Conservation (phyloP, 2,329 filamentous ascomycete species). For the Xylariaceae sp. region DNA sequence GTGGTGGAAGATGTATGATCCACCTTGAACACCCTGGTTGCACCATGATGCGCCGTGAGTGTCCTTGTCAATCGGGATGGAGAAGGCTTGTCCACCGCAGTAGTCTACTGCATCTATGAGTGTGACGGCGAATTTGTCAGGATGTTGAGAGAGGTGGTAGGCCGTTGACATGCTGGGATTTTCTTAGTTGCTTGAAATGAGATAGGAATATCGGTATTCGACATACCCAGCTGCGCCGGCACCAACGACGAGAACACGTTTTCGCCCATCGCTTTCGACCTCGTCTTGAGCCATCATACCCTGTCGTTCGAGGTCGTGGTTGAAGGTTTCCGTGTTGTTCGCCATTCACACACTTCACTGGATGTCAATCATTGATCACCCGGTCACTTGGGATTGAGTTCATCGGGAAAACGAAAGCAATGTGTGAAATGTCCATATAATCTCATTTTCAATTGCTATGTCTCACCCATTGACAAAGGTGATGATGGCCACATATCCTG, state of each 20-base stretch:
- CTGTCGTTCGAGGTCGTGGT: slow-evolving; percentile 22
- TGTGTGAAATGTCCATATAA: not conserved
- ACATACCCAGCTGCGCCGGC: slow-evolving; percentile 40
- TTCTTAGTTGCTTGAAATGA: not conserved
- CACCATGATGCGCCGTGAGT: slow-evolving; percentile 60
- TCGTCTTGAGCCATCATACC: slow-evolving; percentile 24
- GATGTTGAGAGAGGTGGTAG: slow-evolving; percentile 57
- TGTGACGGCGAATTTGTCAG: slow-evolving; percentile 58
- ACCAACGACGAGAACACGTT: slow-evolving; percentile 40
- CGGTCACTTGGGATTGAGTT: not conserved
- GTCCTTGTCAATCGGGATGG: slow-evolving; percentile 57
- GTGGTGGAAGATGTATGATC: slow-evolving; percentile 58
- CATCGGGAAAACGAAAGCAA: not conserved
- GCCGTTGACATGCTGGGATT: slow-evolving; percentile 50
- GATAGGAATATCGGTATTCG: no score
- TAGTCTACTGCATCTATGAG: slow-evolving; percentile 56
- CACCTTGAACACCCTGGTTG: slow-evolving; percentile 61
- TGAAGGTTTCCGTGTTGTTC: slow-evolving; percentile 12
- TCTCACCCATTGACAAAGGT: not conserved
- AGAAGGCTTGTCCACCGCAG: slow-evolving; percentile 62
- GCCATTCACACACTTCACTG: slow-evolving; percentile 4
- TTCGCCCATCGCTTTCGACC: slow-evolving; percentile 22
- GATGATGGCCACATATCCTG: slow-evolving; percentile 11
- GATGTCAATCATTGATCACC: not conserved
- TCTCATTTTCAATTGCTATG: not conserved